These are phyloP conservation scores for Kwoniella europaea DNA, from an alignment of 768 basidiomycete species.

Conservation along the genomic window DNA sequence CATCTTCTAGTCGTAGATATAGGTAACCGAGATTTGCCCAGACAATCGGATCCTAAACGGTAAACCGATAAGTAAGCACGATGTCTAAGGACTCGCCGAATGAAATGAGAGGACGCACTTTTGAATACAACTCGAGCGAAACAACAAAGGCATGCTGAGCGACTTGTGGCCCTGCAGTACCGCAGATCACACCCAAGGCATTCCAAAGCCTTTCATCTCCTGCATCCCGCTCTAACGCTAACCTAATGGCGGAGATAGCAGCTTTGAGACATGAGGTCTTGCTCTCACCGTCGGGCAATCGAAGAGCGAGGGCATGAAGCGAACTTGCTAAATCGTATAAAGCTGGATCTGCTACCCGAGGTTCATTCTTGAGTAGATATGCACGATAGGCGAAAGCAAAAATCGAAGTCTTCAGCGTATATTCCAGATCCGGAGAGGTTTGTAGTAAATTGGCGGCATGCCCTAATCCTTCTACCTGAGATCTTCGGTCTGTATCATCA, in stretches of 20 bases:
- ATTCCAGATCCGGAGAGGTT: slow-evolving; percentile 26
- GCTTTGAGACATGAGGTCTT: slow-evolving; percentile 43
- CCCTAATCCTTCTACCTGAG: slow-evolving; percentile 70
- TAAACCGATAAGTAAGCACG: background rate
- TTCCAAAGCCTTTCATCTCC: slow-evolving; percentile 78
- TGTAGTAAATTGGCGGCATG: slow-evolving; percentile 37
- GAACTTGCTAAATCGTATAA: slow-evolving; percentile 54
- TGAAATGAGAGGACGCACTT: slow-evolving; percentile 63
- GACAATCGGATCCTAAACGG: slow-evolving; percentile 67
- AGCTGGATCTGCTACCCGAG: slow-evolving; percentile 45
- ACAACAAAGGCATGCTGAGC: slow-evolving; percentile 92
- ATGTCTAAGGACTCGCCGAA: background rate
- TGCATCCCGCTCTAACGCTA: slow-evolving; percentile 75
- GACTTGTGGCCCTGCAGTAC: slow-evolving; percentile 69
- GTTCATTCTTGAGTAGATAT: slow-evolving; percentile 54
- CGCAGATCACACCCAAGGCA: slow-evolving; percentile 75
- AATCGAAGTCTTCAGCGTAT: slow-evolving; percentile 44
- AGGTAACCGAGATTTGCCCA: slow-evolving; percentile 91
- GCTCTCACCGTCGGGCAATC: slow-evolving; percentile 19
- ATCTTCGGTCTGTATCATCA: slow-evolving; percentile 69
- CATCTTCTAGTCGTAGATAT: slow-evolving; percentile 77
- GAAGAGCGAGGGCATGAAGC: slow-evolving; percentile 43
- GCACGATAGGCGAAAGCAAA: slow-evolving; percentile 57
- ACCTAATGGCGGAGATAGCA: slow-evolving; percentile 62
- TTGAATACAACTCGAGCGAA: slow-evolving; percentile 81